A percentile compares a stretch with the other conserved stretches of the same genome.
These are phyloP conservation scores for Pittosporum tobira DNA, from an alignment of 129 eudicot species.

Conservation along the genomic window DNA sequence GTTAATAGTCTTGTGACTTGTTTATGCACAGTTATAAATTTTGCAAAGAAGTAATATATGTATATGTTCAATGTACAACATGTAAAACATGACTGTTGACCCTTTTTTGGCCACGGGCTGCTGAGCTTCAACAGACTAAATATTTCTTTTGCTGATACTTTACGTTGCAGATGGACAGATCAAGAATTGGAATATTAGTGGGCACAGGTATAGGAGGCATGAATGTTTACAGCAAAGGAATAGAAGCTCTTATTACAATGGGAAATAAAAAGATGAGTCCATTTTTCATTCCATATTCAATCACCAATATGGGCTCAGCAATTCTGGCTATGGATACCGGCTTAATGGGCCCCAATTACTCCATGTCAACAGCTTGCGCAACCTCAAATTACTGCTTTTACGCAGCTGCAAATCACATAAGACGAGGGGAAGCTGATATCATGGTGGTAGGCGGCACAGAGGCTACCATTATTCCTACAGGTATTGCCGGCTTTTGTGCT, in stretches of 20 bases:
- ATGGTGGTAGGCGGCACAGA: conserved; percentile 73
- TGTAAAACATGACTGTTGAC: too few species aligned
- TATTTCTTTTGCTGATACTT: too few species aligned
- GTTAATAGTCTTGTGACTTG: too few species aligned
- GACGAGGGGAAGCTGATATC: conserved; percentile 65
- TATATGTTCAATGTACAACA: too few species aligned
- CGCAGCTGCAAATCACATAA: conserved; percentile 72
- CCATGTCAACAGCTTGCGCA: conserved; percentile 72
- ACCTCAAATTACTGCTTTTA: too few species aligned
- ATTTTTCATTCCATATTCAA: conserved; percentile 59
- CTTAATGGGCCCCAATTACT: conserved; percentile 69
- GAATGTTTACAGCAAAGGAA: conserved; percentile 41
- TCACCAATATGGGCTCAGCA: conserved; percentile 68
- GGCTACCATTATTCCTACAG: conserved; percentile 47
- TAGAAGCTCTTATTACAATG: conserved; percentile 43
- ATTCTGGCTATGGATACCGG: conserved; percentile 61
- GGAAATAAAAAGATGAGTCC: conserved; percentile 62
- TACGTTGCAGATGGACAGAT: conserved; percentile 66
- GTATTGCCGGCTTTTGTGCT: conserved; percentile 65
- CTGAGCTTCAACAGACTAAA: too few species aligned
- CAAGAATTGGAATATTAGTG: conserved; percentile 53
- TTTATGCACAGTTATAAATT: too few species aligned
- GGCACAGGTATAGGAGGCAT: conserved; percentile 79
- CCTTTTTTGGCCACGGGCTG: too few species aligned
- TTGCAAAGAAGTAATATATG: too few species aligned